These are phyloP conservation scores for Alternaria triticimaculans DNA, from an alignment of 2,329 filamentous ascomycete species.

Conservation along the genomic window DNA sequence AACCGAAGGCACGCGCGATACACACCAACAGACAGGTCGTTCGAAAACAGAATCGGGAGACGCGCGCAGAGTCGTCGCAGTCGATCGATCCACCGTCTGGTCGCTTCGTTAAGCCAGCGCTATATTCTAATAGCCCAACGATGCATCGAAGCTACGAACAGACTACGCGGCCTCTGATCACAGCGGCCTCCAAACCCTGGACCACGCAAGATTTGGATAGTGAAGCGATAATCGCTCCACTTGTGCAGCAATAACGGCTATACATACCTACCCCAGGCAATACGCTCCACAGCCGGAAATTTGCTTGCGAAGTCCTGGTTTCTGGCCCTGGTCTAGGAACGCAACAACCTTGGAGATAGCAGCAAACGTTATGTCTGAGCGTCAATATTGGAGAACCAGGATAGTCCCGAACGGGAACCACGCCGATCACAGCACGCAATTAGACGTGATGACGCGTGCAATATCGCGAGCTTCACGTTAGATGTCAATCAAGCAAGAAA, in stretches of 20 bases:
- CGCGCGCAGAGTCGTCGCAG: not conserved
- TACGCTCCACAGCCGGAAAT: not conserved
- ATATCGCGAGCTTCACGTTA: not conserved
- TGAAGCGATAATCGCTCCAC: not conserved
- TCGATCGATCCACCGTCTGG: not conserved
- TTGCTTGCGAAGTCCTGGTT: not conserved
- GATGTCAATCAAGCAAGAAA: not conserved
- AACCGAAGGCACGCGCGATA: not conserved
- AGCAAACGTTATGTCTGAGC: not conserved
- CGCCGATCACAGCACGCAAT: not conserved
- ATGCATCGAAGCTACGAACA: not conserved
- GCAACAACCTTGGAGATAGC: not conserved
- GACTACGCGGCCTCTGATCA: not conserved
- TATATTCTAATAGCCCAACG: not conserved
- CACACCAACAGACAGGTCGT: not conserved
- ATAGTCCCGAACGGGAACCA: not conserved
- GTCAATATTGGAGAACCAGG: not conserved
- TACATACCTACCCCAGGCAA: not conserved
- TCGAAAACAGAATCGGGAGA: not conserved
- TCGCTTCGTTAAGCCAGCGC: not conserved
- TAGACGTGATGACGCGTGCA: not conserved
- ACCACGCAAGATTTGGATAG: not conserved
- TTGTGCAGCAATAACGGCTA: not conserved
- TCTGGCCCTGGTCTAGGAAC: not conserved
- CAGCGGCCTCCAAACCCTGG: not conserved